Evolutionary conservation across 108 stramenopile species (phyloP).

Genomic region (Nannochloropsis salina): DNA sequence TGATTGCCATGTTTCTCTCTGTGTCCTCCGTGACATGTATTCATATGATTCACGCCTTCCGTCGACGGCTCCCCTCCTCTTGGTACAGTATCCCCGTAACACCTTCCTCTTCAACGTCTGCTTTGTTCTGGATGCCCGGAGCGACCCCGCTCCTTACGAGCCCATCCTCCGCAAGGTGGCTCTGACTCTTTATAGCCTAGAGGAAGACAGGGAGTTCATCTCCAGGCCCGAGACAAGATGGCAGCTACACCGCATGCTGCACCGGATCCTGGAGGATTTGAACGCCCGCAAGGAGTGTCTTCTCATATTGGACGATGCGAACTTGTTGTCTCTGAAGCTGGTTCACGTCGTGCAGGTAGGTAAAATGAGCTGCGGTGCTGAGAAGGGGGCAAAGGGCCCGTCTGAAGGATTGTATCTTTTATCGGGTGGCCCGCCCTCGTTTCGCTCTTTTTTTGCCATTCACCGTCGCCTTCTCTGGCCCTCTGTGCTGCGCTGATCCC

Average conservation of each 20-base stretch:
- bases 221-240: background rate
- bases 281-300: slow-evolving; percentile 60
- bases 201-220: slow-evolving; percentile 26
- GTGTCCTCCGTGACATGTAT: background rate
- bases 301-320: slow-evolving; percentile 62
- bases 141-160: slow-evolving; percentile 22
- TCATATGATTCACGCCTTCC: background rate
- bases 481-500: too few relatives aligned
- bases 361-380: too few relatives aligned
- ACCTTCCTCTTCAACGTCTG: slow-evolving; percentile 35
- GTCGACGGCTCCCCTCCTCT: background rate
- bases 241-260: background rate
- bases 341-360: slow-evolving; percentile 62
- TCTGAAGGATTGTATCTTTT: too few relatives aligned
- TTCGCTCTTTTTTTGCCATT: too few relatives aligned
- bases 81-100: slow-evolving; percentile 30
- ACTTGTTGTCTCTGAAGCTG: slow-evolving; percentile 64
- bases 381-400: too few relatives aligned
- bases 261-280: background rate
- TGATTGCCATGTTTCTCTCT: background rate
- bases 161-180: slow-evolving; percentile 22
- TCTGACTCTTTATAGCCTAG: slow-evolving; percentile 20
- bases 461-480: too few relatives aligned
- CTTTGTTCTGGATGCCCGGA: slow-evolving; percentile 30
- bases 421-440: too few relatives aligned